A percentile compares a stretch with the other conserved stretches of the same genome.
phyloP scores from a whole-genome alignment of 192 early-diverging fungal genomes.

The Mortierella claussenii region DNA sequence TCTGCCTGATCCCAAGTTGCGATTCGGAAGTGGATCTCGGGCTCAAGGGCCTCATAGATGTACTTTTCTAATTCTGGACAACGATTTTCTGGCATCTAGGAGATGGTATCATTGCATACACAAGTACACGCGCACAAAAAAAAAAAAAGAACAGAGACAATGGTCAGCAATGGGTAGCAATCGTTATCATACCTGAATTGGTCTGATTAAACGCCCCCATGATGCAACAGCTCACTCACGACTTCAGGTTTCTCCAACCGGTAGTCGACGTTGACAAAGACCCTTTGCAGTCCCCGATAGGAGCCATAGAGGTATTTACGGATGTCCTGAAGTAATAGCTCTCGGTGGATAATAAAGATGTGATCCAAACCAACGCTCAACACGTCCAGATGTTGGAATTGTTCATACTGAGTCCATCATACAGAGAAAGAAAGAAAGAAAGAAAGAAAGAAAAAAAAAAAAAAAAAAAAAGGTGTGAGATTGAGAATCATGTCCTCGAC shows the following conservation, averaged over 20 bases:
- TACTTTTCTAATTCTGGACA: conserved; percentile 32
- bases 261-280: conserved; percentile 53
- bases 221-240: too few relatives aligned
- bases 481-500: too few relatives aligned
- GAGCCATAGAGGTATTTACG: conserved; percentile 35
- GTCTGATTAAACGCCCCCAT: too few relatives aligned
- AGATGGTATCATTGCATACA: too few relatives aligned
- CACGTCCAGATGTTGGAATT: conserved; percentile 25
- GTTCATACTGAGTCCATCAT: neutral
- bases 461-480: too few relatives aligned
- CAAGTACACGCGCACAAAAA: neutral
- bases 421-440: neutral
- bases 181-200: too few relatives aligned
- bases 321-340: conserved; percentile 36
- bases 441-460: neutral
- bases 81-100: conserved; percentile 38
- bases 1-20: conserved; percentile 44
- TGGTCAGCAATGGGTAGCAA: too few relatives aligned
- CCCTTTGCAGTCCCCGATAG: conserved; percentile 19
- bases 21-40: conserved; percentile 29
- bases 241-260: conserved; percentile 40
- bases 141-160: neutral
- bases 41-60: conserved; percentile 11
- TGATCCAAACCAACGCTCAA: conserved; percentile 45
- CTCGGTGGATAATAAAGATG: conserved; percentile 42